Base-by-base conservation (phyloP, 164 flowering plant genomes). In the Echeveria elegans region DNA sequence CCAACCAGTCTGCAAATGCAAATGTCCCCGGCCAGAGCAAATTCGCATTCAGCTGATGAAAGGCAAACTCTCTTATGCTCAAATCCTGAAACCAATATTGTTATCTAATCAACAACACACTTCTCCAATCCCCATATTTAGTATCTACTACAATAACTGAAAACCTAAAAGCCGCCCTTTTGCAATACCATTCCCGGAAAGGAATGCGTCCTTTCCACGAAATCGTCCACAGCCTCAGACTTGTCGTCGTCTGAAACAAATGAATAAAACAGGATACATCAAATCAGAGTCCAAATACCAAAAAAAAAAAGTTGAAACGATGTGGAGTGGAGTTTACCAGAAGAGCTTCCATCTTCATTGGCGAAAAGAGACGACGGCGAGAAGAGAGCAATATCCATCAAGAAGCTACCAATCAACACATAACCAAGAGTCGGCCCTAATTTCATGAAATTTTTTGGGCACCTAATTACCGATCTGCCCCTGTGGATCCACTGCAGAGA, bases 21-120 rank as follows among this genome's bases (percentile, higher is more conserved):
- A 94, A 94, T 26, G 97, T 85, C 40, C 99, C 97, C 4, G 99
- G 99, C 97, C 99, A 91, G 45, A 94, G 90, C 60, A 94, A 78
- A 83, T 94, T 91, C 65, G 99, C 99, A 84, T 91, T 94, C 68
- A 89, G 73, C 75, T 88, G 84, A 79, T 91, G 99, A 71, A 91
- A 94, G 36, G 96, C 78, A 64, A 91, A 91, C 68, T 94, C 99
- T 50, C 90, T 82, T 66, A 91, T 76, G 7, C 79, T 68, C 79
- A 94, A 73, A 43, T 85, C 97, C 99, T 90, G 85, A n/a, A n/a
- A n/a, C n/a, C 67, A 70, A n/a, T n/a, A n/a, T n/a, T n/a, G n/a
- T n/a, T n/a, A n/a, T n/a, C n/a, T n/a, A n/a, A n/a, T n/a, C n/a
- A n/a, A n/a, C n/a, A n/a, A n/a, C n/a, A n/a, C n/a, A n/a, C n/a